Evolutionary conservation across 176 grass and related monocot species (phyloP), one percentile per base, ranked within the genome.

Genomic region (Carex kokanica): DNA sequence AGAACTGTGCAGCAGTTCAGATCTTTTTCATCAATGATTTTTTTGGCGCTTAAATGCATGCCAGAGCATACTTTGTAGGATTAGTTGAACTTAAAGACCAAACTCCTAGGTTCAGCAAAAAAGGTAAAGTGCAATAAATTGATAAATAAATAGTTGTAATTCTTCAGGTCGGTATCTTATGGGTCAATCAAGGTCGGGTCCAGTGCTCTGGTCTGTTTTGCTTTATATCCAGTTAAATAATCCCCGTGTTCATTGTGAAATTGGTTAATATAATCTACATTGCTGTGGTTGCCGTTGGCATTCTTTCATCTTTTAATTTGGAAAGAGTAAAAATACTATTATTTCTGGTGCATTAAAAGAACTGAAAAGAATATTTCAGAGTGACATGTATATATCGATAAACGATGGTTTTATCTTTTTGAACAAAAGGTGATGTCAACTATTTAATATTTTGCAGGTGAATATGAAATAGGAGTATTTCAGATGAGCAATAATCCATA

Each of bases 341-440:
- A 25, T 51, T 25, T 52, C 12, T 51, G 10, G 43, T 74, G 27
- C 70, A 73, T 74, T 5, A 52, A 74, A 73, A 74, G 20, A 52
- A 70, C 16, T 70, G n/a, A 70, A 70, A 70, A 27, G 4, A 74
- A 68, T 38, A 52, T 51, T 25, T 74, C 41, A 74, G 70, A 74
- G 36, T 43, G 36, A n/a, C 32, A 52, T 74, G 70, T 47, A 49
- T 21, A 74, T n/a, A n/a, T n/a, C n/a, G n/a, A n/a, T n/a, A n/a
- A n/a, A 2, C 8, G 13, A 68, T 68, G 15, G 12, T 40, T 36
- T 6, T 6, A 6, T 61, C 20, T 15, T 36, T 66, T 66, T 34
- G 4, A 34, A 17, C 24, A 29, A 16, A 65, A 65, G 62, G 5
- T 51, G 41, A 73, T 24, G 5, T 21, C 49, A 20, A 23, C 40